A percentile compares a stretch with the other conserved stretches of the same genome.
phyloP scores from a whole-genome alignment of 2,329 filamentous ascomycete genomes.

The Pseudonectria foliicola region DNA sequence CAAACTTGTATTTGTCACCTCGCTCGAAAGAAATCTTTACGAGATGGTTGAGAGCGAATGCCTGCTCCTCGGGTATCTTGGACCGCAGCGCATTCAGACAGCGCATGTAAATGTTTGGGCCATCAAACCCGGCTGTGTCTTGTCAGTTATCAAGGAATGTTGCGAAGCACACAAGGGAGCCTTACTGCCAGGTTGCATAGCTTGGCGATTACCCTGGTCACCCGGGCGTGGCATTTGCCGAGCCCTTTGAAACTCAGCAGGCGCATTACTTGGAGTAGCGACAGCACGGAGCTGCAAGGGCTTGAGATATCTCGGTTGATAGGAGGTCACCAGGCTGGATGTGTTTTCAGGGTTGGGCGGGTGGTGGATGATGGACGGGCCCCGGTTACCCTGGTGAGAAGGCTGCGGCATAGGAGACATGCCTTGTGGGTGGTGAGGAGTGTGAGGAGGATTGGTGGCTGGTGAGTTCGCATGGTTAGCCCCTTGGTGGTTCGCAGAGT shows the following conservation, averaged over 20 bases:
- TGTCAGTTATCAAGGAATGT: constrained; percentile 7
- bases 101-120: constrained; percentile 85
- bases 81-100: constrained; percentile 80
- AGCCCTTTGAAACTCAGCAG: constrained; percentile 49
- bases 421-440: constrained; percentile 24
- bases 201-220: constrained; percentile 31
- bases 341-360: constrained; percentile 49
- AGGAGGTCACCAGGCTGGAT: constrained; percentile 57
- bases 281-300: constrained; percentile 65
- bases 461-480: constrained; percentile 21
- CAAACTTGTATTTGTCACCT: constrained; percentile 92
- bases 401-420: constrained; percentile 25
- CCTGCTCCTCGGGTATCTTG: constrained; percentile 70
- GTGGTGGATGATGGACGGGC: constrained; percentile 41
- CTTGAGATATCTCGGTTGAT: constrained; percentile 59
- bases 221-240: constrained; percentile 37
- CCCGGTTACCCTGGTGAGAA: constrained; percentile 29
- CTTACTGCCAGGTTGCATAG: constrained; percentile 56
- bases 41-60: constrained; percentile 87
- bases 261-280: constrained; percentile 67
- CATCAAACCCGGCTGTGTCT: constrained; percentile 52
- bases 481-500: constrained; percentile 41
- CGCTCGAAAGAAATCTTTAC: constrained; percentile 94
- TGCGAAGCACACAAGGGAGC: constrained; percentile 12
- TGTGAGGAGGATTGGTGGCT: constrained; percentile 19